phyloP scores from a whole-genome alignment of 73 alveolate genomes.

The Tetrahymena thermophila region DNA sequence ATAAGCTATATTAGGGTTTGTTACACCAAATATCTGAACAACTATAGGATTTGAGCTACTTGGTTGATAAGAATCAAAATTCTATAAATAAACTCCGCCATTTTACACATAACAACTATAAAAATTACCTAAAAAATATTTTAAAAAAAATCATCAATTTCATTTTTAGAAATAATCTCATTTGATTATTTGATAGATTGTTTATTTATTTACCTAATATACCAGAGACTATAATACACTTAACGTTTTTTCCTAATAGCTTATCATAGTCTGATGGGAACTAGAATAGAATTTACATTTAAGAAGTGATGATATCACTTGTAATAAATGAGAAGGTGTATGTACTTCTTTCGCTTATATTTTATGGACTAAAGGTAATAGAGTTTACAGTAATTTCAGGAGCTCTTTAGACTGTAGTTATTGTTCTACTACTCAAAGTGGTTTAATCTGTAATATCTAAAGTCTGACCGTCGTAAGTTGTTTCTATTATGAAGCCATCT shows the following conservation, averaged over 20 bases:
- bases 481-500: constrained; percentile 19
- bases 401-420: constrained; percentile 7
- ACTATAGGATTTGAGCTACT: constrained; percentile 7
- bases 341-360: constrained; percentile 35
- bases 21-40: constrained; percentile 18
- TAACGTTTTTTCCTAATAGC: constrained; percentile 2
- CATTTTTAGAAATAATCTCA: neutral
- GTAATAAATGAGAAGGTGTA: constrained; percentile 12
- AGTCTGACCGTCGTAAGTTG: constrained; percentile 15
- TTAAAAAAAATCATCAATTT: neutral
- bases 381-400: constrained; percentile 23
- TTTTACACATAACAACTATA: constrained; percentile 3
- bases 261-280: constrained; percentile 24
- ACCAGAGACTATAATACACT: constrained; percentile 16
- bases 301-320: neutral
- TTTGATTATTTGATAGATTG: neutral
- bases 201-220: neutral
- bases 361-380: constrained; percentile 21
- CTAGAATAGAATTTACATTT: neutral
- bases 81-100: constrained; percentile 1
- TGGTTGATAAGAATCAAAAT: constrained; percentile 29
- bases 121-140: neutral
- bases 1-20: constrained; percentile 20
- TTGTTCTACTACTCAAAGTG: constrained; percentile 27
- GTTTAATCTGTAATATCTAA: constrained; percentile 26